phyloP scores from a whole-genome alignment of 2,329 filamentous ascomycete species.

The Akanthomyces dipterigenus region DNA sequence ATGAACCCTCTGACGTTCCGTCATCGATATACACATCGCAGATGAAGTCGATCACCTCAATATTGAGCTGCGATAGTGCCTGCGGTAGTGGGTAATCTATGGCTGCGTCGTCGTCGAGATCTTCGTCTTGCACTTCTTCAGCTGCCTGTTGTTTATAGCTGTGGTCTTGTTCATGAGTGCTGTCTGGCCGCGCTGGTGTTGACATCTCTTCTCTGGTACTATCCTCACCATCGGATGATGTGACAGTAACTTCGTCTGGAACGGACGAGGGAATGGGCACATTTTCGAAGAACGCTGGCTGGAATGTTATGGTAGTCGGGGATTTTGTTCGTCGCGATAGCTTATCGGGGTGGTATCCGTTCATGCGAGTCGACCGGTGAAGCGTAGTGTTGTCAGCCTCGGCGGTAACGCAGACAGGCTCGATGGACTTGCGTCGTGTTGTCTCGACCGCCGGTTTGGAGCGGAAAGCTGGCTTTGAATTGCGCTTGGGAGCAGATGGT shows the following conservation, averaged over 20 bases:
- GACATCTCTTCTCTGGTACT: conserved; percentile 5
- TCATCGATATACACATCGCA: conserved; percentile 55
- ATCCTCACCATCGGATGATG: conserved; percentile 16
- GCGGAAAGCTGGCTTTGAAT: conserved; percentile 18
- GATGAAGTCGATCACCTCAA: conserved; percentile 52
- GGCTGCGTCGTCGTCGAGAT: conserved; percentile 19
- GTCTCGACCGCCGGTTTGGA: conserved; percentile 14
- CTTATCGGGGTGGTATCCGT: conserved; percentile 29
- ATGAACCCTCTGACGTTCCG: conserved; percentile 42
- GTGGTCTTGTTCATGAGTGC: neutral
- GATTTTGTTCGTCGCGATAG: conserved; percentile 18
- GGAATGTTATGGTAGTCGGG: conserved; percentile 21
- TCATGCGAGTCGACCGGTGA: conserved; percentile 25
- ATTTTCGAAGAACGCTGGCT: conserved; percentile 33
- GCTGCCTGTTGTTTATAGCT: neutral
- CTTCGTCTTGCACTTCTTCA: conserved; percentile 12
- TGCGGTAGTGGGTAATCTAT: conserved; percentile 44
- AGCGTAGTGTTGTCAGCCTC: conserved; percentile 21
- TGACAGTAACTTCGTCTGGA: conserved; percentile 15
- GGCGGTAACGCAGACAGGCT: conserved; percentile 16
- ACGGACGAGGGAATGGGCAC: conserved; percentile 21
- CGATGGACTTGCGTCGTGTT: conserved; percentile 12
- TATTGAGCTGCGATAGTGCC: conserved; percentile 45
- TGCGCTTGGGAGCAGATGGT: conserved; percentile 1
- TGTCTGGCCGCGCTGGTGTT: neutral